phyloP scores from a whole-genome alignment of 176 grass and related monocot genomes.

The Triticum urartu region DNA sequence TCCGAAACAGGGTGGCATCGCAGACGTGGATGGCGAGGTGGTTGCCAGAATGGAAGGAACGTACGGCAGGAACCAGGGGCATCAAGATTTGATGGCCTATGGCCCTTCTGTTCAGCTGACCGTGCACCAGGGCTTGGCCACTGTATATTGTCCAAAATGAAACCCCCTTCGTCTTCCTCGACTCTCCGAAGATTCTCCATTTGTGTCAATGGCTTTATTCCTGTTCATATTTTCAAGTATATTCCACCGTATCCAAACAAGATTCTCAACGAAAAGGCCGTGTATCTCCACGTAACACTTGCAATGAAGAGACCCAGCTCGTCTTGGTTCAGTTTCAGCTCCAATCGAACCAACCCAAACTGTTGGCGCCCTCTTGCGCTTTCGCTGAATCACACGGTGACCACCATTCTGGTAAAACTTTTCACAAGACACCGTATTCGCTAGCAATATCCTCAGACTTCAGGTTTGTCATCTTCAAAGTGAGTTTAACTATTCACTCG shows the following conservation, averaged over 20 bases:
- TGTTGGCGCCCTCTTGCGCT: not conserved
- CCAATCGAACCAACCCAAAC: not conserved
- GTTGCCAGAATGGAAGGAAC: conserved; percentile 58
- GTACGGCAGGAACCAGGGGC: not conserved
- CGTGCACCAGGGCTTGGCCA: conserved; percentile 61
- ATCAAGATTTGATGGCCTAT: conserved; percentile 63
- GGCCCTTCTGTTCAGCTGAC: conserved; percentile 57
- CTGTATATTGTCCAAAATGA: conserved; percentile 57
- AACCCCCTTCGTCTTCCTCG: not conserved
- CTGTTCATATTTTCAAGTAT: not conserved
- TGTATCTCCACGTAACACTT: no score
- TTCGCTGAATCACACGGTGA: no score
- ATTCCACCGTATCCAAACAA: not conserved
- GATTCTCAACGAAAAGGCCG: not conserved
- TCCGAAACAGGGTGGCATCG: conserved; percentile 45
- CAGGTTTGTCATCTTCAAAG: no score
- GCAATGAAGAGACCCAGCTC: no score
- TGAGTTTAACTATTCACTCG: no score
- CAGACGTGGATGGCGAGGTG: conserved; percentile 81
- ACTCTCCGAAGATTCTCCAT: not conserved
- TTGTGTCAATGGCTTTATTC: not conserved
- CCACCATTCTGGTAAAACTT: no score
- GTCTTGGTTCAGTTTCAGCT: not conserved
- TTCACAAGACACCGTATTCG: no score
- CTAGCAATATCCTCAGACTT: no score